Percentiles rank a stretch among this genome's conserved stretches.
These are phyloP conservation scores for Penicillium egyptiacum DNA, from an alignment of 495 filamentous ascomycete genomes.

Conservation along the genomic window DNA sequence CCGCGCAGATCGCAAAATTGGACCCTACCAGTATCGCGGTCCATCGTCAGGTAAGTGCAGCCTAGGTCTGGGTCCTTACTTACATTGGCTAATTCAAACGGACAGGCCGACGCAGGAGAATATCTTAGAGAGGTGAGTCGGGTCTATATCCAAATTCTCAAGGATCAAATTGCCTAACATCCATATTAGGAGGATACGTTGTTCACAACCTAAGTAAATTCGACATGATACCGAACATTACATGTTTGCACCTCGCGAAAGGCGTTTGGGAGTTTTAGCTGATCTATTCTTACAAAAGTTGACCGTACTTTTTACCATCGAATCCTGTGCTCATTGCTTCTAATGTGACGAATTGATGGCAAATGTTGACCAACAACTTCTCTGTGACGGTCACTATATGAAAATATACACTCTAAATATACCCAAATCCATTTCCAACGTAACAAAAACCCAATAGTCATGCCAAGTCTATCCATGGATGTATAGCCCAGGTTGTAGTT, in stretches of 20 bases:
- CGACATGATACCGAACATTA: slow-evolving; percentile 12
- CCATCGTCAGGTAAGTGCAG: slow-evolving; percentile 46
- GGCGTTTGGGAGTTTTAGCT: slow-evolving; percentile 25
- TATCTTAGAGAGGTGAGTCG: slow-evolving; percentile 73
- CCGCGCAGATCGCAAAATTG: slow-evolving; percentile 72
- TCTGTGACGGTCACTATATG: slow-evolving; percentile 1
- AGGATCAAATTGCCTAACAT: slow-evolving; percentile 18
- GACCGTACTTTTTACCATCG: slow-evolving; percentile 9
- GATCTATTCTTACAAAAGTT: slow-evolving; percentile 15
- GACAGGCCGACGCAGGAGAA: slow-evolving; percentile 84
- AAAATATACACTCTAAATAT: neutral
- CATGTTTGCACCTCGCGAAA: slow-evolving; percentile 24
- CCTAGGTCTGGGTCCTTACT: neutral
- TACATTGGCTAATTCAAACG: neutral
- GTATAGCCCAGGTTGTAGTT: neutral
- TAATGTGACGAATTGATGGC: slow-evolving; percentile 14
- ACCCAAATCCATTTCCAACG: neutral
- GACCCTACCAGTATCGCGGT: slow-evolving; percentile 86
- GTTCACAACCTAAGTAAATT: slow-evolving; percentile 42
- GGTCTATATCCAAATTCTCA: neutral
- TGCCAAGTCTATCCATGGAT: neutral
- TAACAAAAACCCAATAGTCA: no score
- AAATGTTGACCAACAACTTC: slow-evolving; percentile 5
- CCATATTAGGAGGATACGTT: slow-evolving; percentile 47
- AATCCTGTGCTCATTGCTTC: slow-evolving; percentile 3